Conservation (phyloP, 2,329 filamentous ascomycete species). For the Ascocoryne sarcoides region DNA sequence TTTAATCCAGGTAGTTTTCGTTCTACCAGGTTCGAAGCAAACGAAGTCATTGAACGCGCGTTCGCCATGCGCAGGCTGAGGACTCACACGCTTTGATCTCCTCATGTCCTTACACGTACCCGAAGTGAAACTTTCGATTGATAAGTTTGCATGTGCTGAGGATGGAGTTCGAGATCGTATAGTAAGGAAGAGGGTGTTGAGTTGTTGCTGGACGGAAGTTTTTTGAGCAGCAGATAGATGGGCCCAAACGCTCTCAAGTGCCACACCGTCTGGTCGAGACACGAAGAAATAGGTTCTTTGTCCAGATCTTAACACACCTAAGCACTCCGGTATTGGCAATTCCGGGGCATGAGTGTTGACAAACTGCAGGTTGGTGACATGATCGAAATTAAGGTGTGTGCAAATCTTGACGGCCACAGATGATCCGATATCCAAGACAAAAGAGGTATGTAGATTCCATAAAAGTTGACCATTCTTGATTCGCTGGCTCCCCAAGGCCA, state of each 20-base stretch:
- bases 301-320: no score
- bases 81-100: background rate
- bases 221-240: conserved; percentile 1
- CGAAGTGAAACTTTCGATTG: background rate
- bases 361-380: no score
- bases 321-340: no score
- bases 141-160: no score
- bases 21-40: background rate
- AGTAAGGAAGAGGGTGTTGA: background rate
- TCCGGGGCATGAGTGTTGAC: background rate
- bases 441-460: no score
- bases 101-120: background rate
- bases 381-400: no score
- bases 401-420: no score
- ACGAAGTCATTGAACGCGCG: background rate
- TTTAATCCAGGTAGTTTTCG: no score
- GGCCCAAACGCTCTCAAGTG: background rate
- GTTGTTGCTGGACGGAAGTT: conserved; percentile 1
- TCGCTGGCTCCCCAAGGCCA: no score
- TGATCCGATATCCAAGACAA: no score
- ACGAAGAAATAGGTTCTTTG: conserved; percentile 2
- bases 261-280: background rate
- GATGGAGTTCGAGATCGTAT: no score
- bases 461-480: no score
- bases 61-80: background rate